These are phyloP conservation scores for Blastocystis sp. DNA, from an alignment of 352 stramenopile species.

Conservation along the genomic window DNA sequence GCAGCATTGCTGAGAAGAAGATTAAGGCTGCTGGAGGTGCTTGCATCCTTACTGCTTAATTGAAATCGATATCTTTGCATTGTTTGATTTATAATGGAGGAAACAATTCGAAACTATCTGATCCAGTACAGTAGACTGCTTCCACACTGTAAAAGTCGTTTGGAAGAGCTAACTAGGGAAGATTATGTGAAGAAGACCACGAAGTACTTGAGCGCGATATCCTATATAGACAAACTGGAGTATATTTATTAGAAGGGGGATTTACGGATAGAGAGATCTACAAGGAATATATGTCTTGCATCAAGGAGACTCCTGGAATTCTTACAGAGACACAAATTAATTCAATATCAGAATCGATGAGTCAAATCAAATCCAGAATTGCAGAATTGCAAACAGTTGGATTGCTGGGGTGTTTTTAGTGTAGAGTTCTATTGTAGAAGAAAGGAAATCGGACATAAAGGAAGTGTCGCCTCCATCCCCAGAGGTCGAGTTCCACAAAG, in stretches of 20 bases:
- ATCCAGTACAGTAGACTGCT: conserved; percentile 3
- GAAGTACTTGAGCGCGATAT: background rate
- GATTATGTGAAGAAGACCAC: background rate
- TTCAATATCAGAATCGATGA: background rate
- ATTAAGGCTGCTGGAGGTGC: conserved; percentile 96
- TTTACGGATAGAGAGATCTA: background rate
- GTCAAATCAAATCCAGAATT: background rate
- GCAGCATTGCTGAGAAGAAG: conserved; percentile 92
- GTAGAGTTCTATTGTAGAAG: background rate
- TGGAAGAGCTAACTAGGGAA: background rate
- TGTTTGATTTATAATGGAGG: conserved; percentile 3
- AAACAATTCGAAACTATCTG: background rate
- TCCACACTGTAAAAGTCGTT: background rate
- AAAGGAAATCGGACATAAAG: background rate
- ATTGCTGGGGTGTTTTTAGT: background rate
- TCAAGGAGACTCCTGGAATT: background rate
- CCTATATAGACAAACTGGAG: background rate
- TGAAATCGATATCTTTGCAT: conserved; percentile 26
- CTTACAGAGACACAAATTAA: background rate
- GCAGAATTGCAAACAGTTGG: background rate
- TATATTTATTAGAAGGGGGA: background rate
- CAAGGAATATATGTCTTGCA: background rate
- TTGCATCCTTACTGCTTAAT: conserved; percentile 93
- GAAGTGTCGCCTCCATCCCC: background rate
- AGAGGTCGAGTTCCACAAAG: background rate